These are phyloP conservation scores for Fraxinus dipetala DNA, from an alignment of 305 asterid species.

Conservation along the genomic window DNA sequence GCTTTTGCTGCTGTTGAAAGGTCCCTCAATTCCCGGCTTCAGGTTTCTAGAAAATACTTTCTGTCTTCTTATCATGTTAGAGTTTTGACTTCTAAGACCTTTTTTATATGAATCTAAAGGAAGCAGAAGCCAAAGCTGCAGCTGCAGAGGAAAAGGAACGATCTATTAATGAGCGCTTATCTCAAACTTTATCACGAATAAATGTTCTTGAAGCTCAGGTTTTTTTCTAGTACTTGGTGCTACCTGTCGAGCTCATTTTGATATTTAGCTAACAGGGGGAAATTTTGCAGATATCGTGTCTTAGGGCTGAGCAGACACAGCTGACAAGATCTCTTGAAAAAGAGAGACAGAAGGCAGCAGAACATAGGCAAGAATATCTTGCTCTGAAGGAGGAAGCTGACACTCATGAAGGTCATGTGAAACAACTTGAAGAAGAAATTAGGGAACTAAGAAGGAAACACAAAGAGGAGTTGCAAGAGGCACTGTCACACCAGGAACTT, in stretches of 20 bases:
- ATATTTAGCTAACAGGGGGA: slow-evolving; percentile 32
- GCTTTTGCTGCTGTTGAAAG: slow-evolving; percentile 93
- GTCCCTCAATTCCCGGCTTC: slow-evolving; percentile 76
- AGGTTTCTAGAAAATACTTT: slow-evolving; percentile 49
- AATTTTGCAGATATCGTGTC: slow-evolving; percentile 77
- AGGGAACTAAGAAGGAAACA: slow-evolving; percentile 72
- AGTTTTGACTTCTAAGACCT: slow-evolving; percentile 17
- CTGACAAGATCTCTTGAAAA: slow-evolving; percentile 76
- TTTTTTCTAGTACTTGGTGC: slow-evolving; percentile 18
- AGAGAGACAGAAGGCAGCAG: slow-evolving; percentile 86
- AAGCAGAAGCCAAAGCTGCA: slow-evolving; percentile 86
- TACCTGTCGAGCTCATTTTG: slow-evolving; percentile 17
- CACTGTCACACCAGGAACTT: slow-evolving; percentile 72
- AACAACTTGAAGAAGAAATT: slow-evolving; percentile 70
- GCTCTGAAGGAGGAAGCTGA: slow-evolving; percentile 95
- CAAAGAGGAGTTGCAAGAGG: slow-evolving; percentile 81
- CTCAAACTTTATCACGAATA: slow-evolving; percentile 81
- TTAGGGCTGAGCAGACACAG: slow-evolving; percentile 94
- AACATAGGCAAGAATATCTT: slow-evolving; percentile 86
- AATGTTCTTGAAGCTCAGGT: slow-evolving; percentile 97
- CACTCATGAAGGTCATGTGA: slow-evolving; percentile 71
- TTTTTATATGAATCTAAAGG: slow-evolving; percentile 43
- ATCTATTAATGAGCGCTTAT: slow-evolving; percentile 71
- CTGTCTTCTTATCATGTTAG: slow-evolving; percentile 19
- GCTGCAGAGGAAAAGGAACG: slow-evolving; percentile 85